Evolutionary conservation across 345 rosid genomes (phyloP).

Genomic region (Pistacia atlantica): DNA sequence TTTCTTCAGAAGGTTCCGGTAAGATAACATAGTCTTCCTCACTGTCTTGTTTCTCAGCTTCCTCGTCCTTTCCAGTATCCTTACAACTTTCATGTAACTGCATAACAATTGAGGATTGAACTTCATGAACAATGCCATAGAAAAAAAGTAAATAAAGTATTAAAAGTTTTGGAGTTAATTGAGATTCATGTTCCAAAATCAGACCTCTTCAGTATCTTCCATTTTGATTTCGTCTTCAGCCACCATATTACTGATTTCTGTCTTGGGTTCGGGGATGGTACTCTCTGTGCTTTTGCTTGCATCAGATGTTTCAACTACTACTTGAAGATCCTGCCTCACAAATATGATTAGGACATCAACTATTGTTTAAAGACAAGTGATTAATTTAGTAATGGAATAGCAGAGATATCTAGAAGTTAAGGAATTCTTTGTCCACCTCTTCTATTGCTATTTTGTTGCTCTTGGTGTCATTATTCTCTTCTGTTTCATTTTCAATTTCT

Average conservation of each 20-base stretch:
- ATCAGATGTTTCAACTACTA: not conserved
- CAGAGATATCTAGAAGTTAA: not conserved
- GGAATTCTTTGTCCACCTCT: constrained; percentile 24
- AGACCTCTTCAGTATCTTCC: constrained; percentile 34
- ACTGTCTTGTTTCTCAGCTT: constrained; percentile 3
- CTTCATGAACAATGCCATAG: not conserved
- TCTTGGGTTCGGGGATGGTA: not conserved
- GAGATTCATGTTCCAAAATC: not conserved
- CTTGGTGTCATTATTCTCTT: constrained; percentile 12
- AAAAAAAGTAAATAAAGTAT: not conserved
- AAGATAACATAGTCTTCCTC: constrained; percentile 19
- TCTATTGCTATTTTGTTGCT: not conserved
- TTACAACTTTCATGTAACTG: constrained; percentile 28
- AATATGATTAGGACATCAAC: not conserved
- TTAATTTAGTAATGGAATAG: not conserved
- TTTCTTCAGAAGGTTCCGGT: constrained; percentile 21
- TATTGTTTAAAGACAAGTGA: not conserved
- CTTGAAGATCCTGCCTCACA: not conserved
- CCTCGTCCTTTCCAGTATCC: constrained; percentile 1
- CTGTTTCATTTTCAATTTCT: constrained; percentile 11
- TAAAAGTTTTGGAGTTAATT: not conserved
- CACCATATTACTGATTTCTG: not conserved
- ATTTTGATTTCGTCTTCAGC: constrained; percentile 22
- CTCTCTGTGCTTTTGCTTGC: constrained; percentile 3
- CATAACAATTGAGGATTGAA: not conserved